These are phyloP conservation scores for Trapa bicornis DNA, from an alignment of 345 rosid species.

Conservation along the genomic window DNA sequence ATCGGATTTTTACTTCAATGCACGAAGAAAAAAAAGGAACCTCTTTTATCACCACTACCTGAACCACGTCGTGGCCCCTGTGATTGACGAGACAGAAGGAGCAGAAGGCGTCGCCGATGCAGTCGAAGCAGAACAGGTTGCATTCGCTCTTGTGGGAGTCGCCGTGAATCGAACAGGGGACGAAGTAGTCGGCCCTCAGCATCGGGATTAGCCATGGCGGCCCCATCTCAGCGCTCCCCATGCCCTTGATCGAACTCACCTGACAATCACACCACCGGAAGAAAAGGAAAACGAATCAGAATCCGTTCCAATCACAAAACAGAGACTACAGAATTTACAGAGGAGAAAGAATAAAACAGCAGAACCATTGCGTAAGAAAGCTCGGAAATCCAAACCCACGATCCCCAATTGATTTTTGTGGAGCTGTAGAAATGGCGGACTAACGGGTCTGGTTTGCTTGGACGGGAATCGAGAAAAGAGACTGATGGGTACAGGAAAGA, in stretches of 20 bases:
- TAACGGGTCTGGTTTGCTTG: slow-evolving; percentile 3
- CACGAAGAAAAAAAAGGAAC: background rate
- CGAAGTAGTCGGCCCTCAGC: slow-evolving; percentile 25
- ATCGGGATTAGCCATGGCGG: slow-evolving; percentile 29
- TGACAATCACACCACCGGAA: slow-evolving; percentile 3
- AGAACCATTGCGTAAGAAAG: background rate
- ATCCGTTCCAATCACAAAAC: too few species aligned
- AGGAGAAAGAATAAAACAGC: background rate
- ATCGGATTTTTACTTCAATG: background rate
- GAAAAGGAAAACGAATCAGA: background rate
- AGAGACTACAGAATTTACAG: too few species aligned
- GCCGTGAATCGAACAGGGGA: slow-evolving; percentile 22
- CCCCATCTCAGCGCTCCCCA: slow-evolving; percentile 9
- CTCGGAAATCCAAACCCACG: background rate
- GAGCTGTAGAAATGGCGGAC: background rate
- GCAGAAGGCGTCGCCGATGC: slow-evolving; percentile 25
- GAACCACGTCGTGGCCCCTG: slow-evolving; percentile 23
- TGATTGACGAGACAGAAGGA: slow-evolving; percentile 25
- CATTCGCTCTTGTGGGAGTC: slow-evolving; percentile 37
- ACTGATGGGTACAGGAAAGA: slow-evolving; percentile 6
- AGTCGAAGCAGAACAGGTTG: slow-evolving; percentile 36
- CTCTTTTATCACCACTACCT: slow-evolving; percentile 10
- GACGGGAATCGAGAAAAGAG: slow-evolving; percentile 3
- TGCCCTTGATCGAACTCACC: slow-evolving; percentile 15
- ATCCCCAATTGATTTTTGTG: background rate